Percentiles rank a stretch among this genome's conserved stretches.
phyloP scores from a whole-genome alignment of 768 basidiomycete genomes.

The Pisolithus marmoratus region DNA sequence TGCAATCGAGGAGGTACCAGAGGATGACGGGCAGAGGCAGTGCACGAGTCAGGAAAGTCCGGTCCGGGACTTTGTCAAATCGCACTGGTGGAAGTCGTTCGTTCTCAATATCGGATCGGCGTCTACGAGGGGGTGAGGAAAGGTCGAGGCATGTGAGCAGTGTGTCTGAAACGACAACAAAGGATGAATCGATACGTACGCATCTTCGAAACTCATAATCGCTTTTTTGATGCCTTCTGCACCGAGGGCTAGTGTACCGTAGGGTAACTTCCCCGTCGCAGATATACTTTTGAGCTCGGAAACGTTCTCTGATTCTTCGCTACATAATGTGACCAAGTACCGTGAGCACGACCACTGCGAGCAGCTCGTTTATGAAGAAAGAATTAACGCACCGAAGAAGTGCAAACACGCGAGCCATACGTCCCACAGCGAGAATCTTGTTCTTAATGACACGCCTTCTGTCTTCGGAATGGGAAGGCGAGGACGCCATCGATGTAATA shows the following conservation, averaged over 20 bases:
- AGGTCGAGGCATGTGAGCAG: no score
- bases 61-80: slow-evolving; percentile 19
- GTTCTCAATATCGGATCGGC: slow-evolving; percentile 23
- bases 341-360: neutral
- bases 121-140: slow-evolving; percentile 6
- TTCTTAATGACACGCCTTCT: slow-evolving; percentile 59
- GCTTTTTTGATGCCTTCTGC: slow-evolving; percentile 69
- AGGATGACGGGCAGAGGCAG: neutral
- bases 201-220: slow-evolving; percentile 64
- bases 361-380: neutral
- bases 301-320: slow-evolving; percentile 64
- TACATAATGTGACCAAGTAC: neutral
- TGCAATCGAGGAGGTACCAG: no score
- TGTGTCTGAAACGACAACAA: no score
- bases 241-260: slow-evolving; percentile 52
- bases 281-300: slow-evolving; percentile 66
- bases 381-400: slow-evolving; percentile 47
- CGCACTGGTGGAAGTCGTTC: slow-evolving; percentile 22
- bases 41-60: neutral
- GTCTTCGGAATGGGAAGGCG: slow-evolving; percentile 21
- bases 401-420: slow-evolving; percentile 64
- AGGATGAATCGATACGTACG: slow-evolving; percentile 37
- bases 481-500: slow-evolving; percentile 29
- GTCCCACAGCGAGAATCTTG: slow-evolving; percentile 67
- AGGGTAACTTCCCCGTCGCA: slow-evolving; percentile 45